These are phyloP conservation scores for Tulasnella sp. DNA, from an alignment of 768 basidiomycete genomes.

Conservation along the genomic window DNA sequence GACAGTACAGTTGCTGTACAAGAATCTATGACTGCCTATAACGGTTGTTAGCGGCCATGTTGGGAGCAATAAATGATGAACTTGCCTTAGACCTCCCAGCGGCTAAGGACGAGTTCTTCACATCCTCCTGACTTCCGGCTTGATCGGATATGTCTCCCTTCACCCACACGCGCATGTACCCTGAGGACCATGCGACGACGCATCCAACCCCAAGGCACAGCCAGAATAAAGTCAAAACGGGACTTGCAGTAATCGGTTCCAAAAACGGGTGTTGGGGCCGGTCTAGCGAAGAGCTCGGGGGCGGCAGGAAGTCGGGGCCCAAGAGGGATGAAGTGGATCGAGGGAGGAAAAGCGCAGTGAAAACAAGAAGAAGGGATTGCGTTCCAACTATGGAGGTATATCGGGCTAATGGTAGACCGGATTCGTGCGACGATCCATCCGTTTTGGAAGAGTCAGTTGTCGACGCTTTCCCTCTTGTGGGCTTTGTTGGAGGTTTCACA, in stretches of 20 bases:
- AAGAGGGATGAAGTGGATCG: slow-evolving; percentile 23
- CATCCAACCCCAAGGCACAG: slow-evolving; percentile 47
- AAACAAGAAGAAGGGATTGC: slow-evolving; percentile 55
- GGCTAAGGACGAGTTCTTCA: slow-evolving; percentile 37
- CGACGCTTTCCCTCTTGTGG: background rate
- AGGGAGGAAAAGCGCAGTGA: slow-evolving; percentile 65
- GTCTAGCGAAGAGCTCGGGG: slow-evolving; percentile 33
- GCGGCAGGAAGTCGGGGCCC: slow-evolving; percentile 2
- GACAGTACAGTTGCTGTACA: slow-evolving; percentile 45
- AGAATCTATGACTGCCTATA: slow-evolving; percentile 47
- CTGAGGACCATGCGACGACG: slow-evolving; percentile 65
- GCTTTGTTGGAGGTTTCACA: background rate
- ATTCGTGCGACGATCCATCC: background rate
- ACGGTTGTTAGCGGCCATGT: background rate
- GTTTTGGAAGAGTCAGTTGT: background rate
- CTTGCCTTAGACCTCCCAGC: slow-evolving; percentile 34
- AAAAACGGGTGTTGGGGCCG: slow-evolving; percentile 69
- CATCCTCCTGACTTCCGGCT: slow-evolving; percentile 26
- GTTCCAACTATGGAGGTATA: slow-evolving; percentile 64
- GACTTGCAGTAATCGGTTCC: slow-evolving; percentile 53
- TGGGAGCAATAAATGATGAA: background rate
- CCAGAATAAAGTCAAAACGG: slow-evolving; percentile 51
- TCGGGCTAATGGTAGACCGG: slow-evolving; percentile 41
- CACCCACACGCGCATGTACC: slow-evolving; percentile 55
- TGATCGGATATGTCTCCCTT: background rate